Conservation (phyloP, 1,139 yeast genomes). For the Candida pseudocylindracea region DNA sequence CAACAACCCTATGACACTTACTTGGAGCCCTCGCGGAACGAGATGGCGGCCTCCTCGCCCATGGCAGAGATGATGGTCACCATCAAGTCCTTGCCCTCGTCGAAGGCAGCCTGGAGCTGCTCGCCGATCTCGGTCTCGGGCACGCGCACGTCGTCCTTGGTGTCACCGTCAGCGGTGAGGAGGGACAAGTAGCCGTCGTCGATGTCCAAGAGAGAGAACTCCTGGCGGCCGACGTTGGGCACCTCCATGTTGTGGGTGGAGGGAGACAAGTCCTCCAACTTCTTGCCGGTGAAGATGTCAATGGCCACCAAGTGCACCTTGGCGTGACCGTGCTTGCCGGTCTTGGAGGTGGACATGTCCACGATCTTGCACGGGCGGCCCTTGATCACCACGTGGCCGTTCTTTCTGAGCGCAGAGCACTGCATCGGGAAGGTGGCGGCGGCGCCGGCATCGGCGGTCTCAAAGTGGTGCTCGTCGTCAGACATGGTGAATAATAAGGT, state of each 20-base stretch:
- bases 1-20: no score
- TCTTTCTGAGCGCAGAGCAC: slow-evolving; percentile 99
- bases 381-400: slow-evolving; percentile 97
- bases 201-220: slow-evolving; percentile 91
- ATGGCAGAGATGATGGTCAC: slow-evolving; percentile 94
- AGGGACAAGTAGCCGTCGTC: slow-evolving; percentile 96
- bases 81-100: slow-evolving; percentile 92
- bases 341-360: slow-evolving; percentile 99
- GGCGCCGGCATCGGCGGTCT: slow-evolving; percentile 98
- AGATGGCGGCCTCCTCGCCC: slow-evolving; percentile 98
- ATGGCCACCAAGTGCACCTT: slow-evolving; percentile 98
- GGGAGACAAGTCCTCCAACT: slow-evolving; percentile 98
- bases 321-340: slow-evolving; percentile 99
- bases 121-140: slow-evolving; percentile 98
- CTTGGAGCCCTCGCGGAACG: slow-evolving; percentile 96
- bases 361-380: slow-evolving; percentile 99
- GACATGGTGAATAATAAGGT: slow-evolving; percentile 21
- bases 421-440: slow-evolving; percentile 97
- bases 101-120: slow-evolving; percentile 75
- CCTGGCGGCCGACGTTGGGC: slow-evolving; percentile 90
- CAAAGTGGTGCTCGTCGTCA: slow-evolving; percentile 88
- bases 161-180: slow-evolving; percentile 93
- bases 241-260: slow-evolving; percentile 99
- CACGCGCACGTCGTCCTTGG: slow-evolving; percentile 96
- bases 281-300: slow-evolving; percentile 98